Evolutionary conservation across 306 rosid species (phyloP).

Genomic region (Casuarina equisetifolia): DNA sequence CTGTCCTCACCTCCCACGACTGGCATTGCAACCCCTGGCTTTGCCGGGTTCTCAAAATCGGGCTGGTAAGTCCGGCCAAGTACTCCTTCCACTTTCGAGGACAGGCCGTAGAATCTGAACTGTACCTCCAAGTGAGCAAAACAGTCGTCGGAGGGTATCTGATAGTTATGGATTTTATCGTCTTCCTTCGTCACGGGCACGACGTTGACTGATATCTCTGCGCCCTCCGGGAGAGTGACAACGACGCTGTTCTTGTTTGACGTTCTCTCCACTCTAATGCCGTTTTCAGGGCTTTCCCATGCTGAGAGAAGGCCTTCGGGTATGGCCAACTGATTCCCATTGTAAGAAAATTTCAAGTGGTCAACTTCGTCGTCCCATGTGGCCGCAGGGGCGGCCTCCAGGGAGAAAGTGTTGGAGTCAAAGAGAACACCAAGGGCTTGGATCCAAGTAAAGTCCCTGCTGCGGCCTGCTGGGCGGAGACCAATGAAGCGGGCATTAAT

Average conservation of each 20-base stretch:
- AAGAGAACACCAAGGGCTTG: constrained; percentile 40
- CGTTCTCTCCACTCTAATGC: constrained; percentile 36
- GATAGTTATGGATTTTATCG: constrained; percentile 42
- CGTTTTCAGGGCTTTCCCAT: constrained; percentile 30
- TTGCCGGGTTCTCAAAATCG: constrained; percentile 42
- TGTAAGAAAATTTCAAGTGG: constrained; percentile 35
- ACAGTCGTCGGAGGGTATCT: constrained; percentile 39
- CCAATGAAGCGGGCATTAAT: constrained; percentile 51
- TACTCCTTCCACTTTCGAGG: constrained; percentile 46
- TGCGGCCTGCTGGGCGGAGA: constrained; percentile 34
- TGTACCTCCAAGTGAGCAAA: constrained; percentile 52
- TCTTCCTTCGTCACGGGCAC: constrained; percentile 51
- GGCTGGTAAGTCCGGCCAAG: constrained; percentile 45
- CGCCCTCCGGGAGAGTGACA: constrained; percentile 32
- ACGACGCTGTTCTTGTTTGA: constrained; percentile 36
- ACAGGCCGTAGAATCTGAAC: constrained; percentile 39
- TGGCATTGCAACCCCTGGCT: constrained; percentile 52
- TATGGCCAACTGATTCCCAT: constrained; percentile 16
- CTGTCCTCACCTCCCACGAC: constrained; percentile 45
- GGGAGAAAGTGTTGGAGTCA: constrained; percentile 35
- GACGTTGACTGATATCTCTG: constrained; percentile 44
- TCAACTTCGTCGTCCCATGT: constrained; percentile 35
- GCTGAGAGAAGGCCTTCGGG: constrained; percentile 32
- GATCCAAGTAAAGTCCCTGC: constrained; percentile 44
- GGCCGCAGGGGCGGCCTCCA: constrained; percentile 33